phyloP scores from a whole-genome alignment of 441 rosid species.

The Sinapis alba region DNA sequence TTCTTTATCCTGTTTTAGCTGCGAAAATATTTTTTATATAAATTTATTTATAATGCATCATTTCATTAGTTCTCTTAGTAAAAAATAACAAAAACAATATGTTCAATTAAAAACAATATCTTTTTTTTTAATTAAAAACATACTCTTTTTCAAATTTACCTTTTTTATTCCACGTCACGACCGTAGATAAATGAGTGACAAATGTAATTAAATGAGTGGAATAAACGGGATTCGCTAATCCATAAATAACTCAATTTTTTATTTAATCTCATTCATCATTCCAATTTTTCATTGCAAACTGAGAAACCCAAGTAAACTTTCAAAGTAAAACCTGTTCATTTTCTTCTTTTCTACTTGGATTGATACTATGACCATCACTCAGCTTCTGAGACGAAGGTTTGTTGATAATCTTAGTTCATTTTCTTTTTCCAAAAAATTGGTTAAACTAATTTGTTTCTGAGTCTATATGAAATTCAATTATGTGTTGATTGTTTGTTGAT shows the following conservation, averaged over 20 bases:
- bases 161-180: not conserved
- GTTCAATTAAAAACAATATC: no score
- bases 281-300: not conserved
- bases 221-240: not conserved
- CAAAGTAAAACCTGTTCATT: not conserved
- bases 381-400: slow-evolving; percentile 11
- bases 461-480: not conserved
- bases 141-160: not conserved
- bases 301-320: not conserved
- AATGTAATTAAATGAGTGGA: not conserved
- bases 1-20: not conserved
- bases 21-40: not conserved
- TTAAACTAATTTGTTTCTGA: not conserved
- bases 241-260: not conserved
- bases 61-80: not conserved
- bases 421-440: not conserved
- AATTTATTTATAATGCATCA: not conserved
- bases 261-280: not conserved
- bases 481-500: not conserved
- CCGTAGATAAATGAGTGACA: not conserved
- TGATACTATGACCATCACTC: not conserved
- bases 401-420: not conserved
- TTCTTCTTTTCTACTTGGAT: not conserved
- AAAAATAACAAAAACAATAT: no score
- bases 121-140: not conserved